Base-by-base conservation (phyloP, 768 basidiomycete genomes). In the Mycena haematopus region DNA sequence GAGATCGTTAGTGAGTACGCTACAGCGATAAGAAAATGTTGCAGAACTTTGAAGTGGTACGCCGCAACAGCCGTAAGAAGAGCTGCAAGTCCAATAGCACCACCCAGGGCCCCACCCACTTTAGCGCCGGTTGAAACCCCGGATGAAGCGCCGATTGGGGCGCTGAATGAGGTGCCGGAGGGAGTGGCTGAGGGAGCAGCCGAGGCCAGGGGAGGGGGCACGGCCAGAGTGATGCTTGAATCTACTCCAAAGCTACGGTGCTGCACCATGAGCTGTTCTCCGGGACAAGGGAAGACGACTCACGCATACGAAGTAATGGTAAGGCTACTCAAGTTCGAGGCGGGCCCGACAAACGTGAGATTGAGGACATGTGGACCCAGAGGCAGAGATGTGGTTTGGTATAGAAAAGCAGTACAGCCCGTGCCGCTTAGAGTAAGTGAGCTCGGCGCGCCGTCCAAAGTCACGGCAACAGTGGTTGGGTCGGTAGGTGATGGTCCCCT, bases 21-120 rank as follows among this genome's bases (percentile, higher is more conserved):
- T 51, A 51, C 31, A 2, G 50, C 3, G 8, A 51, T 51, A 51
- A 33, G 21, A 51, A 51, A 21, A 51, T 33, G 50, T 51, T n/a
- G 50, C 50, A 33, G 33, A 36, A 36, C 5, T 4, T 4, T 2
- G 6, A 6, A 4, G 5, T 4, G 36, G 5, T 4, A 36, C 5
- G 36, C 13, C 13, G 21, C 21, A n/a, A 31, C 51, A 52, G 21
- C 33, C 2, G 33, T 17, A 22, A 52, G 51, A 36, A 31, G 31
- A 35, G 33, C 29, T 21, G 33, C 29, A 31, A 31, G n/a, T 15
- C 33, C 51, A 2, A 52, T 2, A 31, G 13, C 51, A 24, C 51
- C n/a, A 29, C 51, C 51, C 10, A 52, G 33, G 36, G 51, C 51
- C 35, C 51, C 51, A 52, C 51, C 51, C 29, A 31, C 21, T 22